These are phyloP conservation scores for Sordariomycetes sp. DNA, from an alignment of 2,329 filamentous ascomycete species.

Conservation along the genomic window DNA sequence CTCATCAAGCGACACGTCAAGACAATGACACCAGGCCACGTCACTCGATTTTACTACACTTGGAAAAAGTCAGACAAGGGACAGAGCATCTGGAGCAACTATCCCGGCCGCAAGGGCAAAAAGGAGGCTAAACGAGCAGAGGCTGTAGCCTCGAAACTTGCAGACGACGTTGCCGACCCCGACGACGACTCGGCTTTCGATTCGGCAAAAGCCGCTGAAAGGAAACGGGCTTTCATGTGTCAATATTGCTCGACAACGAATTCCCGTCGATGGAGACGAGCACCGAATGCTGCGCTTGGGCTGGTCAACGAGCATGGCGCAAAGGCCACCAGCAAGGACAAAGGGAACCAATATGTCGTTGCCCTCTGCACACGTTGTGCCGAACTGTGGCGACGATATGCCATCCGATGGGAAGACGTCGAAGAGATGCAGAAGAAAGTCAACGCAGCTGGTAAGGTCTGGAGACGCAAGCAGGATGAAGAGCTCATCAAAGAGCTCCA, in stretches of 20 bases:
- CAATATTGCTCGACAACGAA: constrained; percentile 79
- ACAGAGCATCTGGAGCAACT: constrained; percentile 82
- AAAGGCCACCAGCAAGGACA: constrained; percentile 60
- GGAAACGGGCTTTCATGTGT: constrained; percentile 81
- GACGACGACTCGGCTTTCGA: constrained; percentile 96
- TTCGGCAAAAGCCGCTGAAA: constrained; percentile 67
- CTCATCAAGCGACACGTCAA: constrained; percentile 79
- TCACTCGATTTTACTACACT: constrained; percentile 91
- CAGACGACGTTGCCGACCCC: constrained; percentile 88
- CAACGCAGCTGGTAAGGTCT: constrained; percentile 66
- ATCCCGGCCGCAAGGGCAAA: constrained; percentile 78
- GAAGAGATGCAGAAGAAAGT: constrained; percentile 89
- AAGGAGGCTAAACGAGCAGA: constrained; percentile 73
- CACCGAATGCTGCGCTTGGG: constrained; percentile 67
- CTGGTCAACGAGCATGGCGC: constrained; percentile 55
- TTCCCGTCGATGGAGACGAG: constrained; percentile 86
- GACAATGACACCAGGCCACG: constrained; percentile 66
- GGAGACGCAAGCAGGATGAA: constrained; percentile 85
- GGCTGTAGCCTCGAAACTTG: constrained; percentile 63
- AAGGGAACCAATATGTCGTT: constrained; percentile 62
- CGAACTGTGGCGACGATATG: constrained; percentile 90
- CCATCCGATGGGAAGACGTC: constrained; percentile 88
- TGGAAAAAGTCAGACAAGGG: constrained; percentile 94
- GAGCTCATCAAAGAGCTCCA: constrained; percentile 71
- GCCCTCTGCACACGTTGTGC: constrained; percentile 87